These are phyloP conservation scores for Phyllosticta citrichinensis DNA, from an alignment of 2,329 filamentous ascomycete genomes.

Conservation along the genomic window DNA sequence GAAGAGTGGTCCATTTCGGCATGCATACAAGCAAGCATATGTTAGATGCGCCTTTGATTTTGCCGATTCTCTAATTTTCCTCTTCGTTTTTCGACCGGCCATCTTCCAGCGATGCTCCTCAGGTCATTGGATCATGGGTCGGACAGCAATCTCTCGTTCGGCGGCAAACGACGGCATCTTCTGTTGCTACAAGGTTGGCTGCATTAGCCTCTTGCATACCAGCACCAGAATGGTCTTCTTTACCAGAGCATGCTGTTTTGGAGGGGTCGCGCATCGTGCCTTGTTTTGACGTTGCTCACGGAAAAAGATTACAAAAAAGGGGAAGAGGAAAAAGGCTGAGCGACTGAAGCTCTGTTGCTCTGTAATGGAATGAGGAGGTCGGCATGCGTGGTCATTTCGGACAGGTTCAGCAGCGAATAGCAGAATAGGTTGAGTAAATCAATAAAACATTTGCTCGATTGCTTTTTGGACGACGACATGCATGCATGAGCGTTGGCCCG, in stretches of 20 bases:
- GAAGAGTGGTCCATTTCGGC: neutral
- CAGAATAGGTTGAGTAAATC: neutral
- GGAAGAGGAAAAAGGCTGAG: neutral
- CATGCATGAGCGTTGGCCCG: neutral
- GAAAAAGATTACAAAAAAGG: neutral
- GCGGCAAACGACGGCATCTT: neutral
- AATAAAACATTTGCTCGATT: neutral
- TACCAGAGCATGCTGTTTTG: constrained; percentile 4
- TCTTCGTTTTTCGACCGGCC: constrained; percentile 2
- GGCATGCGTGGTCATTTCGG: neutral
- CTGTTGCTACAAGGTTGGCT: constrained; percentile 2
- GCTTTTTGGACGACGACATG: neutral
- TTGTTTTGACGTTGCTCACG: neutral
- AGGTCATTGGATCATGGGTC: constrained; percentile 4
- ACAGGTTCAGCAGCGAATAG: neutral
- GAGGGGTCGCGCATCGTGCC: neutral
- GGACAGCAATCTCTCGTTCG: neutral
- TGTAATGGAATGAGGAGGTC: neutral
- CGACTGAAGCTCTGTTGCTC: neutral
- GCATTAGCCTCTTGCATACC: constrained; percentile 5
- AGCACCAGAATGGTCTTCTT: constrained; percentile 9
- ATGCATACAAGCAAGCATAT: neutral
- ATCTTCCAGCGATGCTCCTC: constrained; percentile 6
- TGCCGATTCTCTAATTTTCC: constrained; percentile 2
- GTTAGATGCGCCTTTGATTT: constrained; percentile 4